Evolutionary conservation across 2,329 filamentous ascomycete genomes (phyloP).

Genomic region (Zymoseptoria pseudotritici): DNA sequence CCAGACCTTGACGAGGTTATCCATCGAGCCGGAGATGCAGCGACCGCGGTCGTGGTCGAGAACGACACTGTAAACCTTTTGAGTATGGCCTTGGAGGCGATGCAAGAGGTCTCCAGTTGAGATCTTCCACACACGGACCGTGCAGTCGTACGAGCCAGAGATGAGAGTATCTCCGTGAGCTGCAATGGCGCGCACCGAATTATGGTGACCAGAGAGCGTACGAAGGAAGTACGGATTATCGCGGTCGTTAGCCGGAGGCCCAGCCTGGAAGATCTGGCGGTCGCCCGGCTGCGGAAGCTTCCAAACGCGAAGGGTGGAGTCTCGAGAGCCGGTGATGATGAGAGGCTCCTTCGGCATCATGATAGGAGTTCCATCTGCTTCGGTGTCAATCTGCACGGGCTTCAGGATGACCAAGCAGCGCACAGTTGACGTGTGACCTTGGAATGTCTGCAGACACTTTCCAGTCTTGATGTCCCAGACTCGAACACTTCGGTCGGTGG

Average conservation of each 20-base stretch:
- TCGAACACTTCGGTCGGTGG: slow-evolving; percentile 94
- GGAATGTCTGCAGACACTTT: slow-evolving; percentile 88
- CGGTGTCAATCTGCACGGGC: slow-evolving; percentile 68
- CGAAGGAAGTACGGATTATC: slow-evolving; percentile 95
- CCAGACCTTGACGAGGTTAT: slow-evolving; percentile 97
- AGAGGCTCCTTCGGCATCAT: slow-evolving; percentile 92
- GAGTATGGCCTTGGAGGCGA: slow-evolving; percentile 73
- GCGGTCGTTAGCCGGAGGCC: slow-evolving; percentile 61
- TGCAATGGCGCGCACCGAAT: slow-evolving; percentile 93
- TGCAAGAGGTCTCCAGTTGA: slow-evolving; percentile 86
- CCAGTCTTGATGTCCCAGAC: slow-evolving; percentile 97
- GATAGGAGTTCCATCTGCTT: slow-evolving; percentile 62
- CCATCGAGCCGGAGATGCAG: slow-evolving; percentile 98
- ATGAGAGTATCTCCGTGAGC: slow-evolving; percentile 93
- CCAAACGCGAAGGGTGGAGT: slow-evolving; percentile 92
- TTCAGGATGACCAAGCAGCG: slow-evolving; percentile 91
- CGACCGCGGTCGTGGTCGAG: slow-evolving; percentile 84
- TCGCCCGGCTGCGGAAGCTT: slow-evolving; percentile 77
- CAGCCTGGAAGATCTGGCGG: slow-evolving; percentile 68
- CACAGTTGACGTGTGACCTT: slow-evolving; percentile 95
- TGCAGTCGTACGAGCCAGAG: slow-evolving; percentile 93
- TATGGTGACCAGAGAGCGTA: slow-evolving; percentile 74
- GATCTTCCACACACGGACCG: slow-evolving; percentile 93
- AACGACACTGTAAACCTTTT: slow-evolving; percentile 97
- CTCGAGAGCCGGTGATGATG: slow-evolving; percentile 94